phyloP scores from a whole-genome alignment of 495 filamentous ascomycete genomes.

The Hyaloscypha variabilis region DNA sequence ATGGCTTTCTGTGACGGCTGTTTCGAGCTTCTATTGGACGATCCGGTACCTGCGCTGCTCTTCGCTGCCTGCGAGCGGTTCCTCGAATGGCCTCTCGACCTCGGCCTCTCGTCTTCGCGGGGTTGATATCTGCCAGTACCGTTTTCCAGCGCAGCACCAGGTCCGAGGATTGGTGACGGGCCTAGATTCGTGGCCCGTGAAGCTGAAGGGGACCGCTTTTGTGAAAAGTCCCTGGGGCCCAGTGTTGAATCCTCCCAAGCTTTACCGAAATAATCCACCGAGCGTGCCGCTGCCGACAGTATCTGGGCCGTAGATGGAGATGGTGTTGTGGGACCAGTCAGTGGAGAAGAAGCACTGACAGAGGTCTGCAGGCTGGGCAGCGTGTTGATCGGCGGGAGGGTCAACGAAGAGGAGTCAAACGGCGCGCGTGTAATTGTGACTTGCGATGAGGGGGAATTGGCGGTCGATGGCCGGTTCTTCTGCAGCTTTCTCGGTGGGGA shows the following conservation, averaged over 20 bases:
- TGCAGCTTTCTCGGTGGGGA: constrained; percentile 30
- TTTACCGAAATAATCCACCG: constrained; percentile 39
- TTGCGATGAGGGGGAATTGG: constrained; percentile 32
- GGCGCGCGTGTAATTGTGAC: constrained; percentile 29
- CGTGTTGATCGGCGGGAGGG: constrained; percentile 29
- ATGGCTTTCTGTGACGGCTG: constrained; percentile 80
- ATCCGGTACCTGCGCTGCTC: constrained; percentile 37
- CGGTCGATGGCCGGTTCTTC: constrained; percentile 36
- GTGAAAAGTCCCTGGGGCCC: constrained; percentile 25
- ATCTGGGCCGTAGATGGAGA: constrained; percentile 40
- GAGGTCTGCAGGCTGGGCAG: constrained; percentile 27
- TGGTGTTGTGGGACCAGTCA: constrained; percentile 24
- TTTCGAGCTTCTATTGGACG: constrained; percentile 35
- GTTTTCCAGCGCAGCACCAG: constrained; percentile 24
- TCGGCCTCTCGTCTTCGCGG: constrained; percentile 9
- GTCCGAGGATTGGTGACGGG: constrained; percentile 35
- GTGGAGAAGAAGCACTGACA: constrained; percentile 22
- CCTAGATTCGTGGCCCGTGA: constrained; percentile 21
- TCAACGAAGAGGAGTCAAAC: constrained; percentile 22
- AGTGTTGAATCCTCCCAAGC: constrained; percentile 32
- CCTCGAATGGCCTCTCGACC: constrained; percentile 46
- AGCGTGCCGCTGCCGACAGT: constrained; percentile 36
- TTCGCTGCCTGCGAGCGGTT: constrained; percentile 48
- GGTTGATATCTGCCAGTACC: neutral
- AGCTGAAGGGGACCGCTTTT: constrained; percentile 17